Evolutionary conservation across 208 protist genomes (phyloP).

Genomic region (Crithidia expoeki): DNA sequence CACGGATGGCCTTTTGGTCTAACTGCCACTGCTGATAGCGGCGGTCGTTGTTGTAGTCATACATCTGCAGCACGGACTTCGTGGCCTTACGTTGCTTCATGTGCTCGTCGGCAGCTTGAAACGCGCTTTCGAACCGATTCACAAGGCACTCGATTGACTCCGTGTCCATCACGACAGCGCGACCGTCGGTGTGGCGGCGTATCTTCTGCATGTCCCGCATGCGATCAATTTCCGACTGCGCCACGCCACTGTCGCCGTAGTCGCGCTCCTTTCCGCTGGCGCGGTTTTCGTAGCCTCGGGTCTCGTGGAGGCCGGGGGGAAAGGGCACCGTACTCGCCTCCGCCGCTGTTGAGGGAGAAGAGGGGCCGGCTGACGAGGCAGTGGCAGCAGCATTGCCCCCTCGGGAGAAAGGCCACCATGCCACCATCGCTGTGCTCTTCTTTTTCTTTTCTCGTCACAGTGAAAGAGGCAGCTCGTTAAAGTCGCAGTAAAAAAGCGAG

Average conservation of each 20-base stretch:
- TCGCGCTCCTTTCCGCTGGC: conserved; percentile 18
- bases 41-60: conserved; percentile 80
- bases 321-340: conserved; percentile 7
- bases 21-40: conserved; percentile 77
- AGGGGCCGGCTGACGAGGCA: background rate
- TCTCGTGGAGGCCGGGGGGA: conserved; percentile 19
- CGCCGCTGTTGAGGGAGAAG: background rate
- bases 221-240: conserved; percentile 36
- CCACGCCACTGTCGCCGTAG: conserved; percentile 34
- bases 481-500: too few species aligned
- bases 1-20: conserved; percentile 60
- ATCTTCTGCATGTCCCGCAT: conserved; percentile 37
- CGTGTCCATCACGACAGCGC: conserved; percentile 52
- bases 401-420: conserved; percentile 34
- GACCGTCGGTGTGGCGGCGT: conserved; percentile 43
- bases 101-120: conserved; percentile 53
- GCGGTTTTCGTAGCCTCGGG: conserved; percentile 13
- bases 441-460: background rate
- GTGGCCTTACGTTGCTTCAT: conserved; percentile 51
- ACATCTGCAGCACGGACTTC: conserved; percentile 39
- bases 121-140: conserved; percentile 53
- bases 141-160: conserved; percentile 74
- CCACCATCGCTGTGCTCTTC: conserved; percentile 15
- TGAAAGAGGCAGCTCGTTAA: too few species aligned
- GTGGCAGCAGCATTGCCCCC: conserved; percentile 9